These are phyloP conservation scores for Citeromyces siamensis DNA, from an alignment of 1,139 yeast genomes.

Conservation along the genomic window DNA sequence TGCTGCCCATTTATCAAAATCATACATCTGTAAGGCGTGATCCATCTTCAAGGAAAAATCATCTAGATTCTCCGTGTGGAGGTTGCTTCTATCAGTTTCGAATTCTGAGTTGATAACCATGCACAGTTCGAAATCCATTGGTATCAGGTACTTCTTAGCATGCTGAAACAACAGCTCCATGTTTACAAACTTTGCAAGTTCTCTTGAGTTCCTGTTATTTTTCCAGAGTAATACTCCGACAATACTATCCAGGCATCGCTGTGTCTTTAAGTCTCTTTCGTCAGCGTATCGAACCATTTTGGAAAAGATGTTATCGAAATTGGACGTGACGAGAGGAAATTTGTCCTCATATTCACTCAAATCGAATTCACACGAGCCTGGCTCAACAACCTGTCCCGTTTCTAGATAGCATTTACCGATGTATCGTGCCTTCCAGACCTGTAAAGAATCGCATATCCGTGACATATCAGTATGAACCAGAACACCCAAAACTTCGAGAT, in stretches of 20 bases:
- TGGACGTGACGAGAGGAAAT: not conserved
- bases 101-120: constrained; percentile 1
- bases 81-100: not conserved
- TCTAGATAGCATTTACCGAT: constrained; percentile 26
- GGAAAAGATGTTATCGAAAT: not conserved
- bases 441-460: constrained; percentile 13
- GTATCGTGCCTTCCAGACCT: constrained; percentile 28
- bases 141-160: not conserved
- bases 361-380: not conserved
- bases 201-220: not conserved
- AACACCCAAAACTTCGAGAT: not conserved
- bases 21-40: not conserved
- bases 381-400: constrained; percentile 15
- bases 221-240: constrained; percentile 1
- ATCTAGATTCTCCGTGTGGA: not conserved
- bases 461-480: not conserved
- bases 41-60: not conserved
- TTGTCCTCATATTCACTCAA: not conserved
- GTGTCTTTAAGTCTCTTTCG: not conserved
- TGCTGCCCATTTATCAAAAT: constrained; percentile 1
- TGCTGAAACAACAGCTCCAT: not conserved
- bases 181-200: not conserved
- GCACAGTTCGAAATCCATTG: constrained; percentile 1
- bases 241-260: constrained; percentile 1
- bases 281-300: not conserved